These are phyloP conservation scores for Skeletonema marinoi DNA, from an alignment of 108 stramenopile genomes.

Conservation along the genomic window DNA sequence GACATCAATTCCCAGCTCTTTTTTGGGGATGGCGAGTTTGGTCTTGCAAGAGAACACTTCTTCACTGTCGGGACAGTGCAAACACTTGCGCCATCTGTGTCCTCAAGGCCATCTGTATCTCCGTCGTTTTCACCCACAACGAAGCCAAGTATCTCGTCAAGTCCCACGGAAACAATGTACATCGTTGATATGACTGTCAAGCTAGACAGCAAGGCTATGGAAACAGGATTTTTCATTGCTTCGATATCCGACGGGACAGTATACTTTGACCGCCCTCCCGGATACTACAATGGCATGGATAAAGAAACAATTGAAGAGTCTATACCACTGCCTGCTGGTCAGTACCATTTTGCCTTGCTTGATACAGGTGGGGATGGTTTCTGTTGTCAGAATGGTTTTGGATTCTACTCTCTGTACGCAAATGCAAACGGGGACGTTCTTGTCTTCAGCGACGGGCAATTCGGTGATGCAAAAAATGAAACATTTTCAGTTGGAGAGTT, in stretches of 20 bases:
- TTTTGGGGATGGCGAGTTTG: conserved; percentile 25
- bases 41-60: conserved; percentile 13
- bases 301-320: conserved; percentile 10
- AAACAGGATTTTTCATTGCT: conserved; percentile 13
- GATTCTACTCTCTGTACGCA: not conserved
- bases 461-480: conserved; percentile 3
- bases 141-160: conserved; percentile 6
- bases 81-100: not conserved
- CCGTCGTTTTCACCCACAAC: conserved; percentile 9
- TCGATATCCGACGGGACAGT: not conserved
- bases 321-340: conserved; percentile 1
- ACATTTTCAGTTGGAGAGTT: conserved; percentile 13
- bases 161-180: not conserved
- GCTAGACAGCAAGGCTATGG: not conserved
- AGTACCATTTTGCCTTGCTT: conserved; percentile 6
- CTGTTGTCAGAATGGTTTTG: conserved; percentile 13
- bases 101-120: not conserved
- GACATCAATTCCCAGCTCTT: conserved; percentile 14
- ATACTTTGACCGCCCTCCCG: conserved; percentile 10
- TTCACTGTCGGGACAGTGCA: conserved; percentile 7
- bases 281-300: conserved; percentile 8
- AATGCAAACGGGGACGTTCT: not conserved
- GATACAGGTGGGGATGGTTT: conserved; percentile 17
- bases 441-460: conserved; percentile 8
- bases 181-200: conserved; percentile 5